Evolutionary conservation across 2,329 filamentous ascomycete genomes (phyloP).

Genomic region (Magnaporthiopsis rhizophila): DNA sequence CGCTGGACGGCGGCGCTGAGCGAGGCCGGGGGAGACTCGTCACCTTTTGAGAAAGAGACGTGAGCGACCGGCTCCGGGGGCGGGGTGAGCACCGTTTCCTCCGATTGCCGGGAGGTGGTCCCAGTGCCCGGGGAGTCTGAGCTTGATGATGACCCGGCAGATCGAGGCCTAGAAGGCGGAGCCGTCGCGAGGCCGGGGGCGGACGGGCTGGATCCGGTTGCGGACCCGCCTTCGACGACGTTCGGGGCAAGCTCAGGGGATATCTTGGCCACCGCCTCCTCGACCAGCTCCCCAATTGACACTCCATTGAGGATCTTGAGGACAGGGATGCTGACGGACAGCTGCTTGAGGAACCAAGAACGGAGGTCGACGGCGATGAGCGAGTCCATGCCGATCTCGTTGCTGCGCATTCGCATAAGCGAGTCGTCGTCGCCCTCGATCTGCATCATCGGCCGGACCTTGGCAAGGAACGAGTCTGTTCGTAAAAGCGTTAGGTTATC

Average conservation of each 20-base stretch:
- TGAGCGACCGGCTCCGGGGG: neutral
- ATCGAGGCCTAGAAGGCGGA: neutral
- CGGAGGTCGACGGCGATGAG: slow-evolving; percentile 27
- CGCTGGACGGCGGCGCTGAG: too few relatives aligned
- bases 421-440: too few relatives aligned
- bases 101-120: neutral
- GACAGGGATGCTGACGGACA: slow-evolving; percentile 34
- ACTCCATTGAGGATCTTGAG: slow-evolving; percentile 31
- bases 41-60: too few relatives aligned
- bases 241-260: neutral
- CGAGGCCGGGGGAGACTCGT: too few relatives aligned
- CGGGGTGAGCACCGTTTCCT: neutral
- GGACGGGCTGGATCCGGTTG: neutral
- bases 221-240: neutral
- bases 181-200: neutral
- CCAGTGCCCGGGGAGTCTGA: neutral
- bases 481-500: too few relatives aligned
- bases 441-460: slow-evolving; percentile 4
- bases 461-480: too few relatives aligned
- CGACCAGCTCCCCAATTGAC: neutral
- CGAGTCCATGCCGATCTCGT: slow-evolving; percentile 18
- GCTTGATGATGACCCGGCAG: neutral
- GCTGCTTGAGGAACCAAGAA: slow-evolving; percentile 37
- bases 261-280: neutral
- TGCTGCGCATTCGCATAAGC: too few relatives aligned